phyloP scores from a whole-genome alignment of 2,329 filamentous ascomycete species.

The Coniella lustricola region DNA sequence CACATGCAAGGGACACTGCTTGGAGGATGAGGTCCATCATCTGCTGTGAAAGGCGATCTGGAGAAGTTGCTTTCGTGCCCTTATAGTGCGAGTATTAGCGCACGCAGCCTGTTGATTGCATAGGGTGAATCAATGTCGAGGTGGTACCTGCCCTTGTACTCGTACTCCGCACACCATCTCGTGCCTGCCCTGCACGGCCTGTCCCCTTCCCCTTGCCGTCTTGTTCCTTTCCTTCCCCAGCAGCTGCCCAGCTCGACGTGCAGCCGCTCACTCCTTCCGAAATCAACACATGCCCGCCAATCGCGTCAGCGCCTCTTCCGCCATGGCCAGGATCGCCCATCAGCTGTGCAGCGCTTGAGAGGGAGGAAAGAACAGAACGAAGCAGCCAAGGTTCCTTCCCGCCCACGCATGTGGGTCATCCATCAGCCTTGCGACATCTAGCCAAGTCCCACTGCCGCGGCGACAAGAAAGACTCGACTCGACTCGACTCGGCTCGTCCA shows the following conservation, averaged over 20 bases:
- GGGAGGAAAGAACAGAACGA: not conserved
- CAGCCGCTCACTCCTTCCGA: not conserved
- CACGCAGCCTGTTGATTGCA: too few relatives aligned
- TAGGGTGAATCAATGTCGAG: too few relatives aligned
- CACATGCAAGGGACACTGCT: not conserved
- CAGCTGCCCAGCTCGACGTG: not conserved
- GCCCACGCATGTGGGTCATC: not conserved
- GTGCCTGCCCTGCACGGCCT: not conserved
- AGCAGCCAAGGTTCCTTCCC: not conserved
- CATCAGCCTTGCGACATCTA: conserved; percentile 5
- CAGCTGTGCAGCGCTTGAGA: conserved; percentile 1
- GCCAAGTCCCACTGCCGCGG: too few relatives aligned
- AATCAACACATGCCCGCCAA: conserved; percentile 4
- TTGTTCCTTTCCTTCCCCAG: conserved; percentile 9
- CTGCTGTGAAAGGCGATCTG: not conserved
- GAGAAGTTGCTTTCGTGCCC: too few relatives aligned
- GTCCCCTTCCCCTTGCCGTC: conserved; percentile 6
- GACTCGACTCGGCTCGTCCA: not conserved
- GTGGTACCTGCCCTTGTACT: too few relatives aligned
- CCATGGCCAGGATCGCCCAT: not conserved
- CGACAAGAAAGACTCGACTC: too few relatives aligned
- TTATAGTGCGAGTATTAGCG: too few relatives aligned
- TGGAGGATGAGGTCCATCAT: too few relatives aligned
- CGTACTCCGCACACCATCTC: too few relatives aligned
- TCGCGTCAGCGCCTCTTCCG: conserved; percentile 4